phyloP scores from a whole-genome alignment of 768 basidiomycete species.

The Leccinellum luteum region DNA sequence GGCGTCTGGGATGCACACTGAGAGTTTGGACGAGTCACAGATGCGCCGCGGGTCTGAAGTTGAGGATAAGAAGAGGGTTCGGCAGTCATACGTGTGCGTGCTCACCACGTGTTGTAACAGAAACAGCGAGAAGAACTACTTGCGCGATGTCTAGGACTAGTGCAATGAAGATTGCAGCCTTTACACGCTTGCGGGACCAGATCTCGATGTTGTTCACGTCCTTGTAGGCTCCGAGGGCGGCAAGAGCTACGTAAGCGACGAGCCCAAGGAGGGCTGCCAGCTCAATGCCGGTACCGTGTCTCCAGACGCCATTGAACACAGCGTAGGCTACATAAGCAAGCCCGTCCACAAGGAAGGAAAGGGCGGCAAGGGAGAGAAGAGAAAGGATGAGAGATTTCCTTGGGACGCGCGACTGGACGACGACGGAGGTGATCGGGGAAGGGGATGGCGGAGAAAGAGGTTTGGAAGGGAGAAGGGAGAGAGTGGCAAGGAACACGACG shows the following conservation, averaged over 20 bases:
- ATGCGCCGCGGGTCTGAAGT: conserved; percentile 16
- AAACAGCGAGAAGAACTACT: conserved; percentile 50
- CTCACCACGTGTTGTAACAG: conserved; percentile 36
- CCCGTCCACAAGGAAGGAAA: conserved; percentile 78
- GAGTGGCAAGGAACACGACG: conserved; percentile 56
- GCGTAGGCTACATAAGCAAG: conserved; percentile 64
- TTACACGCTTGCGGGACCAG: conserved; percentile 62
- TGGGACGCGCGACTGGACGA: conserved; percentile 69
- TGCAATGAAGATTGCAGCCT: conserved; percentile 49
- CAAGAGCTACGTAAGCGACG: conserved; percentile 66
- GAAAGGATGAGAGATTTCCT: conserved; percentile 73
- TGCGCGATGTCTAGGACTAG: conserved; percentile 60
- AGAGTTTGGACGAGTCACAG: conserved; percentile 23
- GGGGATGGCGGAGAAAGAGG: conserved; percentile 41
- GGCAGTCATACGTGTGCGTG: conserved; percentile 5
- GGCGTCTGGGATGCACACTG: conserved; percentile 33
- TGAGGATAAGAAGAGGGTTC: background rate
- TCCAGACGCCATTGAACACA: conserved; percentile 67
- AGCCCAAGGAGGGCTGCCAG: conserved; percentile 67
- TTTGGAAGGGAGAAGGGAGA: conserved; percentile 56
- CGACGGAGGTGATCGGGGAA: conserved; percentile 74
- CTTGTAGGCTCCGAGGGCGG: conserved; percentile 77
- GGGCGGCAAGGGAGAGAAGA: conserved; percentile 64
- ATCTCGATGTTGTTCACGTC: conserved; percentile 68
- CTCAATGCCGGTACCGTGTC: conserved; percentile 58